Evolutionary conservation across 1,284 basidiomycete genomes (phyloP).

Genomic region (Trichosporon sp.): DNA sequence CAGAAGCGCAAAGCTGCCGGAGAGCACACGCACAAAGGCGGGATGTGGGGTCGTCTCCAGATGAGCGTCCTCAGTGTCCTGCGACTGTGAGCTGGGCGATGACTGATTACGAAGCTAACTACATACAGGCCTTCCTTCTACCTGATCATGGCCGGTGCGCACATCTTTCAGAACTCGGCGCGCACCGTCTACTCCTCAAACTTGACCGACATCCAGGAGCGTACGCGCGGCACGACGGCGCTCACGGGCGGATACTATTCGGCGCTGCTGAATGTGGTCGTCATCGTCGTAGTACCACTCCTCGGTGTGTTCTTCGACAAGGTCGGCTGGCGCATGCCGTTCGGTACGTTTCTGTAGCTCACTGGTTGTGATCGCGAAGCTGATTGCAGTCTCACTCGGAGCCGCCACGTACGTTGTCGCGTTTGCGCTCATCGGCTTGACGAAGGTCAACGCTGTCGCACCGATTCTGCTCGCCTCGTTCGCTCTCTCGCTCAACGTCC

Average conservation of each 20-base stretch:
- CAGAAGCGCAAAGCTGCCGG: constrained; percentile 1
- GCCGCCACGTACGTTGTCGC: constrained; percentile 50
- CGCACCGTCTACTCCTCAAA: constrained; percentile 49
- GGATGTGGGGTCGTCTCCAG: not conserved
- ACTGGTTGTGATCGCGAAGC: too few species aligned
- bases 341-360: constrained; percentile 10
- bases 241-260: constrained; percentile 52
- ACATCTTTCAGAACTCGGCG: constrained; percentile 45
- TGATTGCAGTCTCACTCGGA: constrained; percentile 27
- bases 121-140: constrained; percentile 26
- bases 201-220: constrained; percentile 50
- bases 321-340: constrained; percentile 38
- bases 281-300: constrained; percentile 52
- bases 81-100: constrained; percentile 7
- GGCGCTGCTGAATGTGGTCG: constrained; percentile 48
- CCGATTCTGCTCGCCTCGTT: constrained; percentile 49
- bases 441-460: constrained; percentile 48
- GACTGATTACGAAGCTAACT: not conserved
- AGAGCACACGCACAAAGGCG: not conserved
- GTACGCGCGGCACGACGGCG: constrained; percentile 48
- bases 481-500: constrained; percentile 47
- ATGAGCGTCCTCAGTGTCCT: constrained; percentile 25
- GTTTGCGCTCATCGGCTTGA: constrained; percentile 50
- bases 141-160: constrained; percentile 28
- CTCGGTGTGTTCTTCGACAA: constrained; percentile 42